Evolutionary conservation across 495 filamentous ascomycete species (phyloP).

Genomic region (Thozetella sp.): DNA sequence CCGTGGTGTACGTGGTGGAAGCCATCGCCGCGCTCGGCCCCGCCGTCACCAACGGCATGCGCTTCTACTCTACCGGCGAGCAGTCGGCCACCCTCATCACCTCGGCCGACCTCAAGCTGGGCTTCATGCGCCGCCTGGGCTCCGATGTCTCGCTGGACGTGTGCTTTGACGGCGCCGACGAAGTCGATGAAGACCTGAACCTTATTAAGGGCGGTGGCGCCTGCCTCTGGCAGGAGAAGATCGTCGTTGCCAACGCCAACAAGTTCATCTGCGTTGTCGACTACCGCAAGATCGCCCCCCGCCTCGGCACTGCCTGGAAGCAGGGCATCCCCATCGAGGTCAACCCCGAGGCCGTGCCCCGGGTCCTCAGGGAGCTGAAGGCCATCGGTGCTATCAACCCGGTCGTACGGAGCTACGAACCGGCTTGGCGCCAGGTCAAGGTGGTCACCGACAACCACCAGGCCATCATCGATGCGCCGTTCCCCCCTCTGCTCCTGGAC

Average conservation of each 20-base stretch:
- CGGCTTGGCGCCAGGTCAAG: constrained; percentile 63
- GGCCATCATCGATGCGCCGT: constrained; percentile 92
- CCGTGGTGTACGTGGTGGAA: constrained; percentile 94
- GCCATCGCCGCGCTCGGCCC: constrained; percentile 77
- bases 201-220: constrained; percentile 97
- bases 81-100: constrained; percentile 85
- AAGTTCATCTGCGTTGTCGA: constrained; percentile 96
- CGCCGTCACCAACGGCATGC: constrained; percentile 61
- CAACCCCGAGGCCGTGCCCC: constrained; percentile 74
- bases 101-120: constrained; percentile 71
- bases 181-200: constrained; percentile 93
- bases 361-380: constrained; percentile 67
- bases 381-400: constrained; percentile 72
- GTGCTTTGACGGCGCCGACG: constrained; percentile 93
- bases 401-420: constrained; percentile 51
- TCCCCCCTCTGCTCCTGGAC: constrained; percentile 67
- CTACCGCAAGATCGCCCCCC: constrained; percentile 79
- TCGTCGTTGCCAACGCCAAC: constrained; percentile 82
- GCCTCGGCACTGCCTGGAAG: constrained; percentile 76
- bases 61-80: constrained; percentile 89
- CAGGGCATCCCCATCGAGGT: constrained; percentile 91
- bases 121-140: constrained; percentile 74
- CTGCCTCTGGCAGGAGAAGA: constrained; percentile 96
- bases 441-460: constrained; percentile 93
- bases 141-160: constrained; percentile 64